Evolutionary conservation across 371 early-diverging fungal species (phyloP), one percentile per base, ranked within the genome.

Genomic region (Rhizopus sp.): DNA sequence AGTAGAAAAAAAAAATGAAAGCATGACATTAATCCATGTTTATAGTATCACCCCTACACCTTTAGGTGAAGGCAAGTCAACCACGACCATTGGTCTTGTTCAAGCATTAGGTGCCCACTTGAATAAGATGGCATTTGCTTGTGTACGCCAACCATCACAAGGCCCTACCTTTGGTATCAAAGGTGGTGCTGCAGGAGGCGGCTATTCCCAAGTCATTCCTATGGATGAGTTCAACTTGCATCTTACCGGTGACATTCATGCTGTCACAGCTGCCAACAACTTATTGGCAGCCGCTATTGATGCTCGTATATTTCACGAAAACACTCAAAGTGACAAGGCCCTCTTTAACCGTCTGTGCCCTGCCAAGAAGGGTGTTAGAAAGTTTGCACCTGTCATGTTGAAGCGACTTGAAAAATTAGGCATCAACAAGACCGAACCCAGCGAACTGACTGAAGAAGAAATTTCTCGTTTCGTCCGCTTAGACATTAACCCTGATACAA

Each of bases 221-320:
- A 98, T 98, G 98, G 95, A 96, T 62, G 94, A 96, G 64, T 96
- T 98, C 85, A 98, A 98, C 73, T 76, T 98, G 58, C 98, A 98
- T 60, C 78, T 98, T 78, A 98, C 98, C 1, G 98, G 98, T 37
- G 98, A 98, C 80, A 93, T 97, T 64, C 98, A 98, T 65, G 98
- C 98, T 34, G 92, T 97, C 57, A 88, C 93, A 5, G 98, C 98
- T 12, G 95, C 98, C 41, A 97, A 95, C 85, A 97, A 97, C 80
- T 75, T 97, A 58, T 63, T 90, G 42, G 96, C 98, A n/a, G 97
- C 98, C 16, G 97, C 97, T 7, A 94, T 98, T 62, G 98, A 98
- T 70, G 94, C 98, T 0, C 87, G 98, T 46, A 93, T 93, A 73
- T 96, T 98, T 85, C 98, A 98, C 73, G 98, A 98, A 73, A 80